Conservation (phyloP, 768 basidiomycete genomes). For the Amanita inopinata region DNA sequence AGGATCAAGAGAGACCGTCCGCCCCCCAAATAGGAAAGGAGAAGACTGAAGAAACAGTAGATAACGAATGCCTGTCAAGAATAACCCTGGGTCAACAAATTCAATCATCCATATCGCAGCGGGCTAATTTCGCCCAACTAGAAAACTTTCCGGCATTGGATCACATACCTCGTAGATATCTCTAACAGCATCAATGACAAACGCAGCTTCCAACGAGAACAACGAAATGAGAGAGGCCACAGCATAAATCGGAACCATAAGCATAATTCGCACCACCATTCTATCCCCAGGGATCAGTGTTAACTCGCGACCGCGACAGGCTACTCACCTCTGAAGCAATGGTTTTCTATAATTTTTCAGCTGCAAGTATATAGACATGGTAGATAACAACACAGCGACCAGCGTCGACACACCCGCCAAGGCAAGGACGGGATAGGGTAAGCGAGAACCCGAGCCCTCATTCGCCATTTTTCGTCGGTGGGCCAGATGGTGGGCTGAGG, state of each 20-base stretch:
- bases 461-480: too few species aligned
- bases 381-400: constrained; percentile 64
- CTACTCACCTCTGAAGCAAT: constrained; percentile 55
- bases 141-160: background rate
- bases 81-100: background rate
- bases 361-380: constrained; percentile 69
- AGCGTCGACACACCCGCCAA: constrained; percentile 55
- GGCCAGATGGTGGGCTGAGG: too few species aligned
- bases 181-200: constrained; percentile 89
- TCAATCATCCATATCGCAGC: background rate
- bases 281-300: constrained; percentile 25
- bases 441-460: constrained; percentile 54
- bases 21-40: constrained; percentile 81
- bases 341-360: constrained; percentile 84
- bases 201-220: constrained; percentile 89
- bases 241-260: constrained; percentile 94
- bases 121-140: background rate
- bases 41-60: constrained; percentile 82
- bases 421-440: constrained; percentile 46
- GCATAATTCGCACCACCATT: constrained; percentile 90
- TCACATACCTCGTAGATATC: constrained; percentile 87
- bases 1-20: constrained; percentile 89
- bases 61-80: constrained; percentile 79
- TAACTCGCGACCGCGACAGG: background rate
- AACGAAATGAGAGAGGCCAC: constrained; percentile 87